Percentiles rank a stretch among this genome's conserved stretches.
Conservation (phyloP, 805 yeast species). For the Grigorovia yakushimaensis region DNA sequence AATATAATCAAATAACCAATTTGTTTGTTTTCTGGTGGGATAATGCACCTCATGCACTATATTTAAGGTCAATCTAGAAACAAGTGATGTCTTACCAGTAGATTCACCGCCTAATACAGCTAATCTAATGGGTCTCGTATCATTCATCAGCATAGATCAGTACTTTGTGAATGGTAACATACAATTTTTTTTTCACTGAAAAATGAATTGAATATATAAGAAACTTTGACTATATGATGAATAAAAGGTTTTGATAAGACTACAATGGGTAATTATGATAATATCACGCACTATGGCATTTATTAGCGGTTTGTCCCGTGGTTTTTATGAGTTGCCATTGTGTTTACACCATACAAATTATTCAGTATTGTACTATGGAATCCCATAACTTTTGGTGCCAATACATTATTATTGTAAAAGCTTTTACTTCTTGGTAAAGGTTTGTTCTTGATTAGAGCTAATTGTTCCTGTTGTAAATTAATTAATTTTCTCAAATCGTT, state of each 20-base stretch:
- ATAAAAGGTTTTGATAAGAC: not conserved
- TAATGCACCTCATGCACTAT: slow-evolving; percentile 59
- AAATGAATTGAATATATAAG: not conserved
- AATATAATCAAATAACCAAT: slow-evolving; percentile 45
- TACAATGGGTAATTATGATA: too few relatives aligned
- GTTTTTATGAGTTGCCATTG: not conserved
- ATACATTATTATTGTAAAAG: not conserved
- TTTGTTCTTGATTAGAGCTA: not conserved
- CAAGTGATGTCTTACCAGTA: slow-evolving; percentile 52
- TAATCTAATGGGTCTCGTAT: slow-evolving; percentile 39
- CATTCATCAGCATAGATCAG: not conserved
- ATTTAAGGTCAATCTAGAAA: slow-evolving; percentile 39
- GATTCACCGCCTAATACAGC: slow-evolving; percentile 53
- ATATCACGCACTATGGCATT: too few relatives aligned
- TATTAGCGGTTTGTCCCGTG: not conserved
- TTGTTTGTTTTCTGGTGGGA: slow-evolving; percentile 57
- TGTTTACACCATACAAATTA: slow-evolving; percentile 5
- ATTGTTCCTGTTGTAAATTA: not conserved
- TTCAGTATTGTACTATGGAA: slow-evolving; percentile 7
- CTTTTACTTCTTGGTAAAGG: not conserved
- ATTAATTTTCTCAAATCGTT: slow-evolving; percentile 5
- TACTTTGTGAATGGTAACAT: not conserved
- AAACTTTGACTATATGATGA: not conserved
- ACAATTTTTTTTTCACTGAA: not conserved
- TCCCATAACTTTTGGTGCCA: slow-evolving; percentile 2